phyloP scores from a whole-genome alignment of 371 early-diverging fungal species.

The Amoeboaphelidium protococcarum region DNA sequence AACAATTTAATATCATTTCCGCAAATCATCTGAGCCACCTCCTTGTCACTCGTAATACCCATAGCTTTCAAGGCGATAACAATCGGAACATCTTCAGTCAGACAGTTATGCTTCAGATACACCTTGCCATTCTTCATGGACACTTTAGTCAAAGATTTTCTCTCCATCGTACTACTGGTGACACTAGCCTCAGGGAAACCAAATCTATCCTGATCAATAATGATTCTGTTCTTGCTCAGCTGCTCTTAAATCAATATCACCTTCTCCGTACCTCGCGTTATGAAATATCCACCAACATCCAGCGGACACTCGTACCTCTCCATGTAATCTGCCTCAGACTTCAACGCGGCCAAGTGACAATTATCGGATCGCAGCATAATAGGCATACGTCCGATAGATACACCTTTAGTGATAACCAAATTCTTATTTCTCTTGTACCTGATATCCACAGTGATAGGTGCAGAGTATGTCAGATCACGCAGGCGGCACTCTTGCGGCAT shows the following conservation, averaged over 20 bases:
- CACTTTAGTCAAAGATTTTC: conserved; percentile 91
- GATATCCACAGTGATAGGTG: conserved; percentile 84
- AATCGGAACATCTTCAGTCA: conserved; percentile 79
- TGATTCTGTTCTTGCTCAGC: conserved; percentile 98
- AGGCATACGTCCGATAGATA: conserved; percentile 90
- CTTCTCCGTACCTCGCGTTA: conserved; percentile 95
- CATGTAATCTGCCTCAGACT: conserved; percentile 49
- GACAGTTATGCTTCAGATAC: conserved; percentile 72
- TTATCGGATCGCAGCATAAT: conserved; percentile 89
- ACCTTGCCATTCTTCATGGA: conserved; percentile 40
- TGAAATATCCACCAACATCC: conserved; percentile 99
- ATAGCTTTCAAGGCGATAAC: conserved; percentile 34
- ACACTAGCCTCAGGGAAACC: conserved; percentile 62
- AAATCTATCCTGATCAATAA: conserved; percentile 78
- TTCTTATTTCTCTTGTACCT: conserved; percentile 82
- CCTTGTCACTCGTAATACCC: conserved; percentile 86
- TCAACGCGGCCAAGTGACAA: conserved; percentile 64
- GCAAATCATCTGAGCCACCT: conserved; percentile 80
- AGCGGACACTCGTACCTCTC: conserved; percentile 85
- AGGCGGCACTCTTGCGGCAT: conserved; percentile 98
- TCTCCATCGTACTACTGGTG: conserved; percentile 82
- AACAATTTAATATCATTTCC: conserved; percentile 56
- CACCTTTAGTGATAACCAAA: conserved; percentile 54
- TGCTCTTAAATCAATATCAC: conserved; percentile 99
- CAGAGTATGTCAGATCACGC: conserved; percentile 95